A percentile compares a stretch with the other conserved stretches of the same genome.
Evolutionary conservation across 257 asterid genomes (phyloP).

Genomic region (Nicotiana obtusifolia): DNA sequence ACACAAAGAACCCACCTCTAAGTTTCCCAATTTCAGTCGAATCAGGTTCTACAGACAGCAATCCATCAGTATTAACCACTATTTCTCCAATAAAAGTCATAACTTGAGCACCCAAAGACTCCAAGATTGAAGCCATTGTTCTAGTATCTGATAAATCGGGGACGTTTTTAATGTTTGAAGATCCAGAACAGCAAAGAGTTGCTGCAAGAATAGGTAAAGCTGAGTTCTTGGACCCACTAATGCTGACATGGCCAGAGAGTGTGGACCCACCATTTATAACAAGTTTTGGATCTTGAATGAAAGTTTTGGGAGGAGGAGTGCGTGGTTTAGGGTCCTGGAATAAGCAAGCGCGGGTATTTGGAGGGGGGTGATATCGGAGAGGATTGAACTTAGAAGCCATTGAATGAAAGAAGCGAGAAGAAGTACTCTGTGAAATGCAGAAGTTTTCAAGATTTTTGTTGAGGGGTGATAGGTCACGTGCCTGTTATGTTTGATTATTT

Average conservation of each 20-base stretch:
- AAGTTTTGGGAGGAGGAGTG: background rate
- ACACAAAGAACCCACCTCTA: constrained; percentile 36
- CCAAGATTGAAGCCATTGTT: constrained; percentile 30
- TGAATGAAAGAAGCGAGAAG: background rate
- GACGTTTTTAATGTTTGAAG: constrained; percentile 25
- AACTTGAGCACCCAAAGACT: constrained; percentile 32
- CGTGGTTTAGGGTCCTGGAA: background rate
- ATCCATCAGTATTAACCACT: constrained; percentile 17
- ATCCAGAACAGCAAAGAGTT: constrained; percentile 31
- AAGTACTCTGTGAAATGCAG: background rate
- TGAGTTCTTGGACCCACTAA: constrained; percentile 42
- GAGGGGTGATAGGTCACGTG: too few species aligned
- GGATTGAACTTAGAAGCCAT: background rate
- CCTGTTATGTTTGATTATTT: too few species aligned
- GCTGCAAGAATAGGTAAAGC: constrained; percentile 38
- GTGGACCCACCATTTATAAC: constrained; percentile 25
- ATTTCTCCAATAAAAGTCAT: constrained; percentile 9
- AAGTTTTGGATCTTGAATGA: constrained; percentile 15
- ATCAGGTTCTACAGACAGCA: constrained; percentile 30
- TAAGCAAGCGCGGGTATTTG: background rate
- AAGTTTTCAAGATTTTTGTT: too few species aligned
- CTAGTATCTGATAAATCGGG: constrained; percentile 27
- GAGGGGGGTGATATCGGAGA: background rate
- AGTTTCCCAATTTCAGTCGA: constrained; percentile 3
- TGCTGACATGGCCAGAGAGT: constrained; percentile 35